Evolutionary conservation across 345 rosid genomes (phyloP).

Genomic region (Heritiera littoralis): DNA sequence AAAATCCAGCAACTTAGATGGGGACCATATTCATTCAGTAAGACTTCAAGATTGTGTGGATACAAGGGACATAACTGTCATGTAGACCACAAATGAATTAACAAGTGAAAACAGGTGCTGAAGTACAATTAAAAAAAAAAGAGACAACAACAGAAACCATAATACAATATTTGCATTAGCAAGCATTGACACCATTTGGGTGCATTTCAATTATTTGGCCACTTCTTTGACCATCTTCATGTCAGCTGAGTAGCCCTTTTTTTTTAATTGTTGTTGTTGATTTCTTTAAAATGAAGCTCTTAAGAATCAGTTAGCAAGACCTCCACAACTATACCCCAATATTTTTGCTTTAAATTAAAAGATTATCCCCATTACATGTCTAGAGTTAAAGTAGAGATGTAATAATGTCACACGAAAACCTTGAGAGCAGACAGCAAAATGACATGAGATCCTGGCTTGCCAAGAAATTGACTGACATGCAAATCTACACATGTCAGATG

Average conservation of each 20-base stretch:
- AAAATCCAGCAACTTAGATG: conserved; percentile 91
- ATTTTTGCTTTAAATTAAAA: background rate
- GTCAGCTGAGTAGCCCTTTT: conserved; percentile 4
- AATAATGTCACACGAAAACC: background rate
- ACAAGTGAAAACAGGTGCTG: background rate
- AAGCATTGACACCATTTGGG: background rate
- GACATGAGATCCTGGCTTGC: background rate
- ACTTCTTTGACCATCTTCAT: conserved; percentile 10
- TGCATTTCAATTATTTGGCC: background rate
- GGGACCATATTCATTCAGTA: conserved; percentile 92
- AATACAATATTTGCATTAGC: background rate
- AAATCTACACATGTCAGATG: background rate
- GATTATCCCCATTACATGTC: background rate
- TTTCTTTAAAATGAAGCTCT: background rate
- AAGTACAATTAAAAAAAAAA: background rate
- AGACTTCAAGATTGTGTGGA: conserved; percentile 96
- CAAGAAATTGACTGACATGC: background rate
- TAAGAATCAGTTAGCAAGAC: background rate
- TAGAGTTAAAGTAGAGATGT: background rate
- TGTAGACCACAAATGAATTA: conserved; percentile 20
- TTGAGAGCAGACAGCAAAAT: background rate
- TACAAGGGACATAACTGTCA: conserved; percentile 91
- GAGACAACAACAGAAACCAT: conserved; percentile 2
- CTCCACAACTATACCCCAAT: background rate
- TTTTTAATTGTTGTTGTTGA: background rate